Evolutionary conservation across 495 filamentous ascomycete species (phyloP), one percentile per base, ranked within the genome.

Genomic region (Cenococcum geophilum): DNA sequence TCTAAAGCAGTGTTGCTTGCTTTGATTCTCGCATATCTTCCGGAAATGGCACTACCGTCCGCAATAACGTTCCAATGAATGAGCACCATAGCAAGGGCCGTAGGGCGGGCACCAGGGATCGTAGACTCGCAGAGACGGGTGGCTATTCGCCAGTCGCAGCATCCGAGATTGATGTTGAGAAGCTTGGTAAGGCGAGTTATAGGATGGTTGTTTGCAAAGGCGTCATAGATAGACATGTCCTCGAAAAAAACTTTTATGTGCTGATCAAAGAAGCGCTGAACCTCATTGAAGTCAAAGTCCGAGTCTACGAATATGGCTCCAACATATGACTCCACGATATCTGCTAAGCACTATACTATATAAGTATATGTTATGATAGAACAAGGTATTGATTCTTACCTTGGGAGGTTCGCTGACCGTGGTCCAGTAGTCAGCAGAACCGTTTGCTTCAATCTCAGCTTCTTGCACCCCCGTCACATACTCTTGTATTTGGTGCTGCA

Each of bases 301-400:
- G 91, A 92, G 74, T 98, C 93, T 20, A 98, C 85, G 70, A 97
- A 98, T 3, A 95, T 78, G 21, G 93, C 92, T 4, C 89, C 95
- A 21, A 97, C 74, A 68, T 92, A 96, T 0, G 93, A 79, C 76
- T 98, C 93, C 4, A 97, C 78, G 60, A 96, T 84, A 67, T 98
- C 93, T 0, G 91, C 82, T 11, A 98, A 80, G 55, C 83, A 89
- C 78, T 45, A 14, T 45, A 18, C 12, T 45, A 18, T 4, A 45
- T 45, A 16, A 45, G 40, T 10, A 16, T 4, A 14, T 45, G 40
- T 45, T 14, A 14, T 45, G 4, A 16, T 45, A 45, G 40, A 16
- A 16, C 40, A 45, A 14, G 11, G 12, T 4, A 18, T 16, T 45
- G 14, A 8, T 16, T 14, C 11, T 4, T 45, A 45, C 40, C 40